Evolutionary conservation across 345 rosid genomes (phyloP).

Genomic region (Theobroma cacao): DNA sequence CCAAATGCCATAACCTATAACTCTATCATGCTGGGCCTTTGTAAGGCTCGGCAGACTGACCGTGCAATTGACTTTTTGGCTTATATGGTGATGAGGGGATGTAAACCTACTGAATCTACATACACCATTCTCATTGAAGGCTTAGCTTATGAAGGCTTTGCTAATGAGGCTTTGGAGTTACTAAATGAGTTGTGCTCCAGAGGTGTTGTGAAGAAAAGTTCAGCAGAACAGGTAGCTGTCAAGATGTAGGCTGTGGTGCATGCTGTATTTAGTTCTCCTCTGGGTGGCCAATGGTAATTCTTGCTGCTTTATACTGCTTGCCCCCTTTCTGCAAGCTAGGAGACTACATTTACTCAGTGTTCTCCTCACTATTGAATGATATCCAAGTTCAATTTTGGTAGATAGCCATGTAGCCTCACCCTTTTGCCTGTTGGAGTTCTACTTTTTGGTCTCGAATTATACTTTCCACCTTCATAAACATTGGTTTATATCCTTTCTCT

Average conservation of each 20-base stretch:
- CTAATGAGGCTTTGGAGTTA: constrained; percentile 72
- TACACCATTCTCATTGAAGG: constrained; percentile 86
- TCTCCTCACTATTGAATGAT: not conserved
- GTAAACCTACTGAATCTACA: constrained; percentile 75
- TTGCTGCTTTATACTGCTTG: not conserved
- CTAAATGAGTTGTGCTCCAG: constrained; percentile 59
- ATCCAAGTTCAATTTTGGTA: constrained; percentile 8
- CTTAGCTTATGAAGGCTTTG: constrained; percentile 74
- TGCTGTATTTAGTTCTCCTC: not conserved
- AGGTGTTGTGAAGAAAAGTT: constrained; percentile 67
- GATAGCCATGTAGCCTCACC: not conserved
- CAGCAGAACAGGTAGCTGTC: constrained; percentile 66
- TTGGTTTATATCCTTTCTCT: not conserved
- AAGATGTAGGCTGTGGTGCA: constrained; percentile 39
- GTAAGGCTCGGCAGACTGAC: constrained; percentile 65
- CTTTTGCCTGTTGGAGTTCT: not conserved
- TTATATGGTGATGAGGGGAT: constrained; percentile 70
- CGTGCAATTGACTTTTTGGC: constrained; percentile 85
- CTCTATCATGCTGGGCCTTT: constrained; percentile 70
- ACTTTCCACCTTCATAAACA: not conserved
- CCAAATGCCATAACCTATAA: constrained; percentile 74
- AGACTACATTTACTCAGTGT: not conserved
- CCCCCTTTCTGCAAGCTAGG: not conserved
- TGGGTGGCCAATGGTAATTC: constrained; percentile 4
- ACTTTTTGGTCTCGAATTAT: not conserved